Conservation (phyloP, 1,139 yeast genomes). For the Hyphopichia pseudoburtonii region DNA sequence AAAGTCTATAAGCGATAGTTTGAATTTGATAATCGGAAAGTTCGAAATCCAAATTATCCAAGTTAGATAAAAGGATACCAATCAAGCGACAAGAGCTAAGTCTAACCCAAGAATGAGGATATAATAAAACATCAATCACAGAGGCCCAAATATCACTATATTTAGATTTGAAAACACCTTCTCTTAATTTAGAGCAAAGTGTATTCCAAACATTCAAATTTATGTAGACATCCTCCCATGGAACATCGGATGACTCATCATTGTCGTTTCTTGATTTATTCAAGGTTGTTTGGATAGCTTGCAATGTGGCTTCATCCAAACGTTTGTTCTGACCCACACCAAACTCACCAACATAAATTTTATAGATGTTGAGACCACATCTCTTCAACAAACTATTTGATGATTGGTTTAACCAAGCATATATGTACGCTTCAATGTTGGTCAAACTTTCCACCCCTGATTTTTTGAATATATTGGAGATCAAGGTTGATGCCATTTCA, state of each 20-base stretch:
- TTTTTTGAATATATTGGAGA: constrained; percentile 56
- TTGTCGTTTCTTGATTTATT: constrained; percentile 28
- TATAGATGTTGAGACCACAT: constrained; percentile 77
- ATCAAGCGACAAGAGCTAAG: constrained; percentile 64
- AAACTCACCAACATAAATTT: constrained; percentile 54
- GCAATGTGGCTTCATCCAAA: constrained; percentile 41
- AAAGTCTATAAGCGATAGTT: constrained; percentile 61
- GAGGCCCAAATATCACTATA: constrained; percentile 50
- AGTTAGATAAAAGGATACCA: constrained; percentile 48
- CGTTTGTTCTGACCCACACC: constrained; percentile 41
- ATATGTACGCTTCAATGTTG: constrained; percentile 57
- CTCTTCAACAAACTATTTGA: constrained; percentile 58
- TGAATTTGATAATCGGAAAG: constrained; percentile 49
- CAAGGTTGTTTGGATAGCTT: constrained; percentile 39
- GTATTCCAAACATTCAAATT: constrained; percentile 56
- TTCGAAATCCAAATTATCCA: constrained; percentile 33
- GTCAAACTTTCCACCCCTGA: constrained; percentile 39
- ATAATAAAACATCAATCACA: constrained; percentile 59
- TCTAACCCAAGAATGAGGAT: constrained; percentile 93
- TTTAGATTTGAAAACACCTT: constrained; percentile 26
- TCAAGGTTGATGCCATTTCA: constrained; percentile 73
- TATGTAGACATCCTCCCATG: constrained; percentile 80
- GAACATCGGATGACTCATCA: constrained; percentile 34
- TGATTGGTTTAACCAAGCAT: constrained; percentile 67
- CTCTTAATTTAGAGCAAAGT: constrained; percentile 30